Evolutionary conservation across 2,329 filamentous ascomycete genomes (phyloP).

Genomic region (Diaporthe australafricana): DNA sequence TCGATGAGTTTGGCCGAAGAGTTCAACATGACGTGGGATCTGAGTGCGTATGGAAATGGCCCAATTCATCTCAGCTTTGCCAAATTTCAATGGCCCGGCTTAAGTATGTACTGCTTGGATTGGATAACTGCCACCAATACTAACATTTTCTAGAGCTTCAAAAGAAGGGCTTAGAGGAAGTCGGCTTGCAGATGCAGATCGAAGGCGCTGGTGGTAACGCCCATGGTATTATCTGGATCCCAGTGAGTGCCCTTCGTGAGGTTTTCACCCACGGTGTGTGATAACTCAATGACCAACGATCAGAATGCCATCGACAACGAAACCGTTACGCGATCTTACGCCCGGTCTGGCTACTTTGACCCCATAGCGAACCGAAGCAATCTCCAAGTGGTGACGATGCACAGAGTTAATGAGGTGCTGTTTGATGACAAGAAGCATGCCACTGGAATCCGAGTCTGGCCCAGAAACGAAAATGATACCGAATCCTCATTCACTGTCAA

Average conservation of each 20-base stretch:
- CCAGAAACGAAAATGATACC: neutral
- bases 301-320: neutral
- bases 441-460: neutral
- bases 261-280: too few species aligned
- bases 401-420: neutral
- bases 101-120: neutral
- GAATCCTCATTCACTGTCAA: neutral
- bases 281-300: neutral
- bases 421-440: neutral
- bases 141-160: neutral
- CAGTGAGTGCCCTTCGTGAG: neutral
- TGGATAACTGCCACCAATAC: too few species aligned
- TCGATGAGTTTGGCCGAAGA: neutral
- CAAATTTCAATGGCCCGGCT: neutral
- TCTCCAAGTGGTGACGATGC: neutral
- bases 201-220: constrained; percentile 3
- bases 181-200: neutral
- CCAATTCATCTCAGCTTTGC: neutral
- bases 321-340: neutral
- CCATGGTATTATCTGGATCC: neutral
- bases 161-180: neutral
- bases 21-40: neutral
- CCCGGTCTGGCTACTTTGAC: neutral
- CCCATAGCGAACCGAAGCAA: neutral
- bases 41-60: neutral